These are phyloP conservation scores for Sporobolomyces phaffii DNA, from an alignment of 768 basidiomycete genomes.

Conservation along the genomic window DNA sequence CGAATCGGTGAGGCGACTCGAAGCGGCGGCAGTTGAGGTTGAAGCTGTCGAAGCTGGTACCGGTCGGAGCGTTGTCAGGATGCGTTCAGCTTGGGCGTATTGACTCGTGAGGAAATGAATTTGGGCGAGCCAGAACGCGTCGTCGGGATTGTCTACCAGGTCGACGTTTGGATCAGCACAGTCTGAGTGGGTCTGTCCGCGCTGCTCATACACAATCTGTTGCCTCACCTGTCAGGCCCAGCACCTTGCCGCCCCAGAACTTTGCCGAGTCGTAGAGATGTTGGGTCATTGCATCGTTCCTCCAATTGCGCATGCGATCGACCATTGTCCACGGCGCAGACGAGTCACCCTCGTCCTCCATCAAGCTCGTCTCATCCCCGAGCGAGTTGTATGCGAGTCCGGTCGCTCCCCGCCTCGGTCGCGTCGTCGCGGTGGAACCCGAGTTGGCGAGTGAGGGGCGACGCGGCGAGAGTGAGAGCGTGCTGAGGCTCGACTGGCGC, in stretches of 20 bases:
- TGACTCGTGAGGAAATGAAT: constrained; percentile 94
- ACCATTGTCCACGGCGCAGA: constrained; percentile 65
- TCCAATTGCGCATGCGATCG: constrained; percentile 91
- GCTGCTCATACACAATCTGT: too few species aligned
- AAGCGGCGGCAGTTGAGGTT: constrained; percentile 10
- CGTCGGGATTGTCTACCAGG: constrained; percentile 77
- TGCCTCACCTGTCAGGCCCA: constrained; percentile 91
- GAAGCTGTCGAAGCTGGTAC: constrained; percentile 45
- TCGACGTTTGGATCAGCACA: background rate
- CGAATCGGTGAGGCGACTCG: constrained; percentile 43
- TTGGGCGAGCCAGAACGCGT: constrained; percentile 98
- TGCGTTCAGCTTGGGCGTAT: constrained; percentile 84
- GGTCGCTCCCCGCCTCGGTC: background rate
- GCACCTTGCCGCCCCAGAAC: constrained; percentile 97
- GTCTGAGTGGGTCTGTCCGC: too few species aligned
- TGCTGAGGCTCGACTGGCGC: constrained; percentile 21
- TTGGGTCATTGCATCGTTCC: constrained; percentile 97
- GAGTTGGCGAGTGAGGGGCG: constrained; percentile 17
- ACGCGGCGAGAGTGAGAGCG: constrained; percentile 36
- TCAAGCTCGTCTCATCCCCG: constrained; percentile 13
- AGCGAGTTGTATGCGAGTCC: background rate
- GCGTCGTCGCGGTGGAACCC: constrained; percentile 13
- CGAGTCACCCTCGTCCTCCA: background rate
- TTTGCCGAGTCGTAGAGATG: constrained; percentile 94
- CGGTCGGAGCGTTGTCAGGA: constrained; percentile 81